Base-by-base conservation (phyloP, 2,329 filamentous ascomycete genomes). In the Fusarium albosuccineum region DNA sequence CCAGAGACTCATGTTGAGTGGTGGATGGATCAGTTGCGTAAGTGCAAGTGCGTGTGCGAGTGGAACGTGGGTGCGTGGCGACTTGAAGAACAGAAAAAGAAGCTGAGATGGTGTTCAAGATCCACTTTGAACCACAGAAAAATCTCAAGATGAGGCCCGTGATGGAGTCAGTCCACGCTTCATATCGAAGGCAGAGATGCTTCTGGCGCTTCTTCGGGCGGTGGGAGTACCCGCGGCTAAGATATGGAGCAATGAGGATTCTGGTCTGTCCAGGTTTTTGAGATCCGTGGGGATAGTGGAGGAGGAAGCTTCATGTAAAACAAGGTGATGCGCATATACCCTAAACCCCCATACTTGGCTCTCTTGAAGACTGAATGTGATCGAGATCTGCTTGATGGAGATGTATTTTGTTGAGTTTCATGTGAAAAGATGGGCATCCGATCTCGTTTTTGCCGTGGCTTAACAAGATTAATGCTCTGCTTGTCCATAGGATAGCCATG, bases 61-160 rank as follows among this genome's bases (percentile, higher is more conserved):
- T 67, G 60, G 55, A 41, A 66, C 57, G 41, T 33, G n/a, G 22
- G 59, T 36, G 17, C 53, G 65, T 69, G 66, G 66, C 50, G 49
- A 66, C 30, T 29, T 27, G 26, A 62, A 33, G 37, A 40, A 39
- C 36, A 53, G 46, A 65, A 67, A 39, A 30, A 37, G 39, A 62
- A 52, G 40, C 22, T 51, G 54, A 54, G 39, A 40, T 55, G 46
- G 58, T 62, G 34, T 34, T 42, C 34, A 16, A 66, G 49, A 42
- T 67, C 66, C 66, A 69, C 66, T 64, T 33, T 57, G 37, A 34
- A 69, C 62, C 59, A 41, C 66, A 66, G 17, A 17, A 34, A 40
- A 37, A 44, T 49, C 41, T 66, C 56, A 34, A 55, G 16, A 52
- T 42, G 48, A 37, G 63, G 30, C 30, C 49, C 44, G 49, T 11